Conservation (phyloP, 2,329 filamentous ascomycete genomes). For the Aphanocladium album region DNA sequence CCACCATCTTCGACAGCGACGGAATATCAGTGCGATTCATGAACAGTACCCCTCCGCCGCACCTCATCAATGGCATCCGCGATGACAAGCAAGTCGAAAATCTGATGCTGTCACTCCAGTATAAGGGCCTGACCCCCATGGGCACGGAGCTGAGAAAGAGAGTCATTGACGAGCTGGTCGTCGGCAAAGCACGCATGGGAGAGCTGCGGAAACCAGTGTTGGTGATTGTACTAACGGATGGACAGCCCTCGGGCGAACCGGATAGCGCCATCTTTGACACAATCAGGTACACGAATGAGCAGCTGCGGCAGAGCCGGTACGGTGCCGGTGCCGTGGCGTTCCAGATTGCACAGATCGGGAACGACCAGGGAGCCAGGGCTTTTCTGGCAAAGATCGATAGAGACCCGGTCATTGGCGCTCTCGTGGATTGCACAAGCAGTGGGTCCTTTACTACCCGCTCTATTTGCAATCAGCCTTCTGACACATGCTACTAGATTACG, state of each 20-base stretch:
- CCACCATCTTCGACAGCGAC: neutral
- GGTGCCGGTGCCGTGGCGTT: neutral
- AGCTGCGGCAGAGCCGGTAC: neutral
- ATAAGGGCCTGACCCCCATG: neutral
- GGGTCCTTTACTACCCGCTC: neutral
- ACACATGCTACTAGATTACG: neutral
- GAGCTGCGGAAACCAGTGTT: neutral
- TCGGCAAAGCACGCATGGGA: neutral
- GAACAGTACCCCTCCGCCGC: neutral
- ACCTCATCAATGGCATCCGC: neutral
- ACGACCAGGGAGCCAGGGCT: neutral
- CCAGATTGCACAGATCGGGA: neutral
- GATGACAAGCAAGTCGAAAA: neutral
- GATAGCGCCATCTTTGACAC: neutral
- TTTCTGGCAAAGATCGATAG: neutral
- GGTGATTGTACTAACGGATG: neutral
- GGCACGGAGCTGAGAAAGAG: neutral
- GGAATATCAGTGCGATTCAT: neutral
- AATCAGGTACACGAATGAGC: neutral
- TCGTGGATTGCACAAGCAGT: neutral
- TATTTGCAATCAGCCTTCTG: neutral
- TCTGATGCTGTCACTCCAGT: neutral
- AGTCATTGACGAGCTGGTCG: neutral
- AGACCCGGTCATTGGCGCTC: neutral
- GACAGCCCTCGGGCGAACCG: neutral